Percentiles rank a stretch among this genome's conserved stretches.
Evolutionary conservation across 2,329 filamentous ascomycete species (phyloP).

Genomic region (Plectosphaerella cucumerina): DNA sequence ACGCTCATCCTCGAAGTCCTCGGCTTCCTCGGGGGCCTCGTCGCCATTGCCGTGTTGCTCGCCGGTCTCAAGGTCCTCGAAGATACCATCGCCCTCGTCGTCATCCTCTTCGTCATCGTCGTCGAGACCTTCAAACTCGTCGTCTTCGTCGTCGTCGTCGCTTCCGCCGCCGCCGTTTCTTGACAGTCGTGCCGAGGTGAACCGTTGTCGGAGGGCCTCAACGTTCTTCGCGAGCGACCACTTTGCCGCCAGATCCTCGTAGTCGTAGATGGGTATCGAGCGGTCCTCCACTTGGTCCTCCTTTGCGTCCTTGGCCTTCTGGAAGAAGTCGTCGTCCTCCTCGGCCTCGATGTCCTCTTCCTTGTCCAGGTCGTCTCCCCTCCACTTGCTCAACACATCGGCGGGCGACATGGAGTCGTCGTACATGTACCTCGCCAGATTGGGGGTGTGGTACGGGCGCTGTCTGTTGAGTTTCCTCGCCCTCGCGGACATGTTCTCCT

Average conservation of each 20-base stretch:
- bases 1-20: conserved; percentile 78
- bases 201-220: conserved; percentile 68
- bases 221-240: conserved; percentile 80
- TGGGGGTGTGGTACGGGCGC: conserved; percentile 70
- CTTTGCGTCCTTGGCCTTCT: conserved; percentile 57
- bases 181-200: conserved; percentile 63
- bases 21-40: conserved; percentile 33
- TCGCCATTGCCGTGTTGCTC: conserved; percentile 47
- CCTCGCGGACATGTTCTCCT: conserved; percentile 75
- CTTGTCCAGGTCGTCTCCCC: conserved; percentile 56
- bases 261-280: conserved; percentile 73
- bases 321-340: conserved; percentile 58
- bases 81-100: conserved; percentile 47
- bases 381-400: conserved; percentile 77
- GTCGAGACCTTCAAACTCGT: conserved; percentile 46
- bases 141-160: conserved; percentile 47
- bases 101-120: conserved; percentile 47
- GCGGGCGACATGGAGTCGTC: conserved; percentile 71
- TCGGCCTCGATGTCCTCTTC: conserved; percentile 53
- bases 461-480: conserved; percentile 69
- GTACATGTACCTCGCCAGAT: conserved; percentile 86
- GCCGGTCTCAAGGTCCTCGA: conserved; percentile 72
- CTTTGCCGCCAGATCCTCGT: conserved; percentile 74
- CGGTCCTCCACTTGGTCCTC: conserved; percentile 77
- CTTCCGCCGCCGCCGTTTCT: conserved; percentile 31